Conservation (phyloP, 2,329 filamentous ascomycete species). For the Ambrosiella beaveri region DNA sequence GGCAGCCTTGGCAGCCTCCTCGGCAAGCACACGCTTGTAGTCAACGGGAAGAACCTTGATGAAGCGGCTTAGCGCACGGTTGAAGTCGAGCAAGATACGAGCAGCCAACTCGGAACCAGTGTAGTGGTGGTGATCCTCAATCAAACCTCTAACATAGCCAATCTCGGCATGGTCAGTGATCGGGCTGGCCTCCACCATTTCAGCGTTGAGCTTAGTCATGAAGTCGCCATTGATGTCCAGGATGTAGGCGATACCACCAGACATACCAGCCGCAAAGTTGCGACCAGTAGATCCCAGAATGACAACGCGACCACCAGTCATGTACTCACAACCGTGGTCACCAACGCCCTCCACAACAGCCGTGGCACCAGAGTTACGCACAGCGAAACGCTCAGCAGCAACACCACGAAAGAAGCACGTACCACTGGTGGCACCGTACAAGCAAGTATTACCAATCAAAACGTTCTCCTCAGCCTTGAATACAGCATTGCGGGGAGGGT, state of each 20-base stretch:
- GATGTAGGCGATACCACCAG: conserved; percentile 88
- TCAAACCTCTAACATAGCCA: conserved; percentile 73
- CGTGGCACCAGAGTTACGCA: conserved; percentile 87
- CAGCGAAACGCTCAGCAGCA: conserved; percentile 88
- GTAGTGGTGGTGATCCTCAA: conserved; percentile 96
- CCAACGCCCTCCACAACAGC: conserved; percentile 94
- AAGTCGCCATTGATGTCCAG: conserved; percentile 84
- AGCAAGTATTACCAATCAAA: conserved; percentile 80
- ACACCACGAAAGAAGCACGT: conserved; percentile 95
- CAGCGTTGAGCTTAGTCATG: conserved; percentile 80
- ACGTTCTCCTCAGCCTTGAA: conserved; percentile 97
- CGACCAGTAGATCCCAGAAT: conserved; percentile 78
- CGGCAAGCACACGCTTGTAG: conserved; percentile 82
- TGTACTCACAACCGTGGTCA: conserved; percentile 96
- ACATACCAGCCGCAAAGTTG: conserved; percentile 98
- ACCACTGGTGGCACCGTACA: conserved; percentile 84
- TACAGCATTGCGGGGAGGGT: conserved; percentile 73
- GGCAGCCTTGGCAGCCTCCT: conserved; percentile 71
- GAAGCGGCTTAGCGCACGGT: conserved; percentile 72
- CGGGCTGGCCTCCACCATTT: conserved; percentile 85
- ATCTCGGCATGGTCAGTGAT: conserved; percentile 78
- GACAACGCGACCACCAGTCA: conserved; percentile 86
- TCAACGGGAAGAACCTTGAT: conserved; percentile 87
- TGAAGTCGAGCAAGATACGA: conserved; percentile 89
- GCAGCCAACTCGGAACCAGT: conserved; percentile 90